These are phyloP conservation scores for Strigomonas oncopelti DNA, from an alignment of 208 protist species.

Conservation along the genomic window DNA sequence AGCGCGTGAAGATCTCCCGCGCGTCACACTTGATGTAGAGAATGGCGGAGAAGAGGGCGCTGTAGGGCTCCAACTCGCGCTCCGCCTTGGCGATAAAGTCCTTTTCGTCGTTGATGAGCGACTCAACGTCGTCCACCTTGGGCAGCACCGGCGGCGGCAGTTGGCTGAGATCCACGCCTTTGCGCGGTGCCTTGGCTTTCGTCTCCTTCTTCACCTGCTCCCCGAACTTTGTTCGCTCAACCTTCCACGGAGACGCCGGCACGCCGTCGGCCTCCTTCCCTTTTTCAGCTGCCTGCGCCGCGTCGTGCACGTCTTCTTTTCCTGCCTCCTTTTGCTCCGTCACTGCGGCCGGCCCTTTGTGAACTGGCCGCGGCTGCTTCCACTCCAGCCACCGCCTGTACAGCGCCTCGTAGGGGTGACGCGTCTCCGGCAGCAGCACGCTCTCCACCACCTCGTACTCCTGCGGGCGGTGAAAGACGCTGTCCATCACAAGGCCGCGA, in stretches of 20 bases:
- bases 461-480: constrained; percentile 33
- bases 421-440: constrained; percentile 13
- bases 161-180: constrained; percentile 50
- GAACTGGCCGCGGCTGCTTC: neutral
- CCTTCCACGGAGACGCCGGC: constrained; percentile 18
- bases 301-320: constrained; percentile 9
- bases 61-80: constrained; percentile 30
- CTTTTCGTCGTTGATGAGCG: constrained; percentile 35
- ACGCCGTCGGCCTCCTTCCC: too few species aligned
- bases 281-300: constrained; percentile 12
- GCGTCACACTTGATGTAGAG: constrained; percentile 66
- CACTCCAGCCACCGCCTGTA: constrained; percentile 7
- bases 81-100: constrained; percentile 40
- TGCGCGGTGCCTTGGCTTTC: constrained; percentile 36
- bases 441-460: constrained; percentile 29
- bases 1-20: constrained; percentile 70
- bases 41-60: constrained; percentile 40
- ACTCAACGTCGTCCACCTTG: constrained; percentile 39
- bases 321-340: constrained; percentile 6
- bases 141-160: constrained; percentile 77
- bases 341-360: too few species aligned
- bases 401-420: constrained; percentile 17
- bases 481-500: constrained; percentile 67
- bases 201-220: constrained; percentile 47
- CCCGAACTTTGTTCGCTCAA: constrained; percentile 21